A percentile compares a stretch with the other conserved stretches of the same genome.
Conservation (phyloP, 2,329 filamentous ascomycete species). For the Hypoxylon sp. region DNA sequence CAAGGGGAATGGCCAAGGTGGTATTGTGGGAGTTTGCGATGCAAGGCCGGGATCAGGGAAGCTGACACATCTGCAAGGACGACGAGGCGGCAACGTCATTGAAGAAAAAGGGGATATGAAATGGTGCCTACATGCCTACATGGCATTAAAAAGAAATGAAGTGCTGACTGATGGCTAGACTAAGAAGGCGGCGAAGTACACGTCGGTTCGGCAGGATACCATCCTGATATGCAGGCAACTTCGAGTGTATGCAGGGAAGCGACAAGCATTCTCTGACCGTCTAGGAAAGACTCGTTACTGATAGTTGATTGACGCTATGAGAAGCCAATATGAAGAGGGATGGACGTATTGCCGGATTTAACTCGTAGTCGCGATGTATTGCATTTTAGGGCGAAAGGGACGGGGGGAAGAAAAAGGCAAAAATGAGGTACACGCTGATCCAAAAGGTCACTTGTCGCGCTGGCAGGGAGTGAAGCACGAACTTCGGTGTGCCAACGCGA, state of each 20-base stretch:
- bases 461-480: conserved; percentile 24
- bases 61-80: conserved; percentile 36
- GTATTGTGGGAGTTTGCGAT: conserved; percentile 40
- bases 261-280: conserved; percentile 37
- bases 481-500: conserved; percentile 32
- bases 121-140: conserved; percentile 22
- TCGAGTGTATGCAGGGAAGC: conserved; percentile 38
- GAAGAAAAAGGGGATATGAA: conserved; percentile 19
- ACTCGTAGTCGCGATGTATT: conserved; percentile 23
- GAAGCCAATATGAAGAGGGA: conserved; percentile 15
- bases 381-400: conserved; percentile 22
- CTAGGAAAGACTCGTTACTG: conserved; percentile 23
- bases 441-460: conserved; percentile 18
- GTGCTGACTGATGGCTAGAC: conserved; percentile 29
- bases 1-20: conserved; percentile 35
- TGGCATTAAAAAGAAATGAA: conserved; percentile 18
- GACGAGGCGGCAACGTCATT: conserved; percentile 36
- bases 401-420: conserved; percentile 24
- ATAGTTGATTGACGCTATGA: conserved; percentile 30
- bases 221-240: conserved; percentile 36
- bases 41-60: conserved; percentile 38
- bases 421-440: conserved; percentile 29
- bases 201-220: conserved; percentile 37
- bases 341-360: conserved; percentile 29
- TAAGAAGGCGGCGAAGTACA: conserved; percentile 33